Base-by-base conservation (phyloP, 805 yeast species). In the Yarrowia alimentaria region DNA sequence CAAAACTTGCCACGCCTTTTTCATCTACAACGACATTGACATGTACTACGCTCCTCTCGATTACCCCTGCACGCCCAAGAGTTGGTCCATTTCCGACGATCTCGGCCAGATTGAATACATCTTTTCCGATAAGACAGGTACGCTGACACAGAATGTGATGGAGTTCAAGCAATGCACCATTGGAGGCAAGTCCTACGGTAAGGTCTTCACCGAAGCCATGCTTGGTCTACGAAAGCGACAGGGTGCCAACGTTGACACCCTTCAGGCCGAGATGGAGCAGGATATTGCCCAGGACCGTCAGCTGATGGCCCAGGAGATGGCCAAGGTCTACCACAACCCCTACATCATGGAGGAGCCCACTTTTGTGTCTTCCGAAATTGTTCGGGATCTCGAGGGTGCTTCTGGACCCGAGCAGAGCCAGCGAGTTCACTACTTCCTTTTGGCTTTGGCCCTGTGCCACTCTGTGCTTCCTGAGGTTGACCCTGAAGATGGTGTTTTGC, bases 51-150 rank as follows among this genome's bases (percentile, higher is more conserved):
- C 73, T 35, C 75, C 69, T 43, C 67, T 83, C 40, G 89, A 85
- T 65, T 83, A 78, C 60, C 90, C 91, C 0, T 85, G 94, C 65
- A 76, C 82, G 0, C 91, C 94, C 4, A 85, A 85, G 60, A 76
- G 90, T 1, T 85, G 94, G 94, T 81, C 80, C 60, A 84, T 85
- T 48, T 83, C 91, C 9, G 94, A 85, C 64, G 94, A 85, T 63
- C 70, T 85, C 59, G 94, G 94, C 17, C 94, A 85, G 64, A 81
- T 85, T 56, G 94, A 85, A 65, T 85, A 85, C 61, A 75, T 85
- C 24, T 85, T 85, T 65, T 80, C 88, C 60, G 94, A 85, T 68
- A 85, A 85, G 66, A 85, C 94, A 0, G 94, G 94, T 29, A 85
- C 94, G 0, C 71, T 85, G 58, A 85, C 94, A 6, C 93, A 85